Evolutionary conservation across 257 asterid genomes (phyloP), one percentile per base, ranked within the genome.

Genomic region (Pogostemon cablin): DNA sequence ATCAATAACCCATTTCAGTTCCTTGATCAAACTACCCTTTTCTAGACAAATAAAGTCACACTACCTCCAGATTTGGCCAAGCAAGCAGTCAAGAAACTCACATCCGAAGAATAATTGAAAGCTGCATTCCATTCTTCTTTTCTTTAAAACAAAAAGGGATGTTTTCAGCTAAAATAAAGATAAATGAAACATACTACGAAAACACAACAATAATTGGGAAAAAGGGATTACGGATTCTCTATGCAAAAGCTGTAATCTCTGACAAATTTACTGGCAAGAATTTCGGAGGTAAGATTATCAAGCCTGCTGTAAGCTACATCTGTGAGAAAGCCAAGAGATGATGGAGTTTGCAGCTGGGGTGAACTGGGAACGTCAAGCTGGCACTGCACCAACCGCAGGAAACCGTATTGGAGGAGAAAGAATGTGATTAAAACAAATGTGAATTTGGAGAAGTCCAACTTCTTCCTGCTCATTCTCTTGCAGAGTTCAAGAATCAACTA

Each of bases 51-150:
- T 8, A 43, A 62, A 55, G 32, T 25, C 9, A 7, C 50, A 65
- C 5, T 71, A 87, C 95, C 96, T 85, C 79, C 76, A 47, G 69
- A 68, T 74, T 56, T 86, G 77, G 82, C 86, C 67, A 87, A 47
- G 86, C 96, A 89, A 78, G 85, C 83, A 40, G 87, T 63, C 74
- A 89, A 81, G 75, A 89, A 89, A 47, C 85, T 78, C 84, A 85
- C 66, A 74, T 89, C 85, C 68, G 82, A 62, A 5, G 92, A 79
- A 68, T 72, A 89, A 72, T 89, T 84, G 73, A 89, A 89, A 67
- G 96, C 90, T 56, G 72, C 65, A 69, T 89, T 63, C 96, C 96
- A 89, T 61, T 89, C 96, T 66, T 79, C 81, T 71, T 84, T 81
- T 84, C 96, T 89, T 58, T 49, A 77, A 72, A 10, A 41, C 17